Evolutionary conservation across 2,329 filamentous ascomycete genomes (phyloP), one percentile per base, ranked within the genome.

Genomic region (Trichoderma arundinaceum): DNA sequence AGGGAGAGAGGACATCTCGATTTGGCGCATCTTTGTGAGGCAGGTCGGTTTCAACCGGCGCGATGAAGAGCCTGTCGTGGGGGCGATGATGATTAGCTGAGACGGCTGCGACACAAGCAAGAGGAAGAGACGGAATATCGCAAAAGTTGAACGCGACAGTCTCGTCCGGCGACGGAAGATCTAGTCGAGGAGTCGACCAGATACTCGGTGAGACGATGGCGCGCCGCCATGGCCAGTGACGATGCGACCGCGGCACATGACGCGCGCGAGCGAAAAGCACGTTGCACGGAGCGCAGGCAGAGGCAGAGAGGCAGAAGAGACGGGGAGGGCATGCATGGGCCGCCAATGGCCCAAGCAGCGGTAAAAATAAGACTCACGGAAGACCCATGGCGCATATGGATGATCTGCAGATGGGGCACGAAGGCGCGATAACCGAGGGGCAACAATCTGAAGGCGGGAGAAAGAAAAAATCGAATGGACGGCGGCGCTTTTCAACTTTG

Each of bases 21-120:
- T 77, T 81, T 43, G 71, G 69, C 32, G 75, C 68, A 39, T 76
- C 61, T 68, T 80, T 81, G 53, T 73, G 69, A 13, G 75, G 70
- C 51, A 81, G 63, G 67, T 82, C 80, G 54, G 81, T 81, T 69
- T 82, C 78, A 68, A 81, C 77, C 39, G 80, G 80, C 43, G 81
- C 79, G 61, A 82, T 72, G 68, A 82, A 84, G 38, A 83, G 74
- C 68, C 82, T 84, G 68, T 32, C 64, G 22, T 33, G 10, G 54
- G 54, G 22, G 22, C 33, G 22, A 15, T 22, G 32, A 54, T 19
- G 15, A 33, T 67, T 56, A 67, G 65, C 15, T 17, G 38, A 19
- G 13, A 38, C 9, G 12, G 17, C 33, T 32, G 43, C 28, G 52
- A 54, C 54, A n/a, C 35, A 19, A 32, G 43, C 32, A 28, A 17